Base-by-base conservation (phyloP, 331 rosid genomes). In the Pyracantha coccinea region DNA sequence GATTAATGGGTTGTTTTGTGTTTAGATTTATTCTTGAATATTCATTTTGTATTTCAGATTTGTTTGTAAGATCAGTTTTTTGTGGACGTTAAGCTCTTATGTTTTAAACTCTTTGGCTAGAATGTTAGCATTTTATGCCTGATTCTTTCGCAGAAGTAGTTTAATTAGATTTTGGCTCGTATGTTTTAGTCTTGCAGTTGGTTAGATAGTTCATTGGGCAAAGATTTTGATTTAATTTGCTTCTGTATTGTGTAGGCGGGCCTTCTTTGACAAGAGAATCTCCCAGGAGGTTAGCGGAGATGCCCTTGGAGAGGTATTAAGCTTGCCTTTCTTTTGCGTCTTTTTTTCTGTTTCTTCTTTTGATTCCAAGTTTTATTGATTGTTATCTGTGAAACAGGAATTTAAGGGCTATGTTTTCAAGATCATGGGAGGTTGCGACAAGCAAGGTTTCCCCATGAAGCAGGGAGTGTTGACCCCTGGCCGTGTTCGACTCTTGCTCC, bases 381-480 rank as follows among this genome's bases (percentile, higher is more conserved):
- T 11, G 23, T 27, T 65, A 17, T 21, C 55, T 63, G 24, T 38
- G 28, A 10, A 3, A 63, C 82, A 92, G 96, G 97, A 92, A 65
- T 92, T 92, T 23, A 92, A 80, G 77, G 97, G 97, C 4, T 92
- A 92, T 35, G 91, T 92, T 20, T 92, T 92, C 77, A 92, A 92
- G 25, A 92, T 89, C 3, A 92, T 90, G 81, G 96, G 96, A 73
- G 97, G 97, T 1, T 92, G 96, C 60, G 97, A 92, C 89, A 92
- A 89, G 79, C 97, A 92, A 69, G 97, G 97, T 4, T 92, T 92
- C 78, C 97, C 97, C 23, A 92, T 92, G 97, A 92, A 92, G 84
- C 96, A 92, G 87, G 97, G 96, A 63, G 96, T 92, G 70, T 64
- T 92, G 90, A 92, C 97, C 73, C 96, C 96, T 52, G 96, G 97